These are phyloP conservation scores for Decorospora gaudefroyi DNA, from an alignment of 2,329 filamentous ascomycete species.

Conservation along the genomic window DNA sequence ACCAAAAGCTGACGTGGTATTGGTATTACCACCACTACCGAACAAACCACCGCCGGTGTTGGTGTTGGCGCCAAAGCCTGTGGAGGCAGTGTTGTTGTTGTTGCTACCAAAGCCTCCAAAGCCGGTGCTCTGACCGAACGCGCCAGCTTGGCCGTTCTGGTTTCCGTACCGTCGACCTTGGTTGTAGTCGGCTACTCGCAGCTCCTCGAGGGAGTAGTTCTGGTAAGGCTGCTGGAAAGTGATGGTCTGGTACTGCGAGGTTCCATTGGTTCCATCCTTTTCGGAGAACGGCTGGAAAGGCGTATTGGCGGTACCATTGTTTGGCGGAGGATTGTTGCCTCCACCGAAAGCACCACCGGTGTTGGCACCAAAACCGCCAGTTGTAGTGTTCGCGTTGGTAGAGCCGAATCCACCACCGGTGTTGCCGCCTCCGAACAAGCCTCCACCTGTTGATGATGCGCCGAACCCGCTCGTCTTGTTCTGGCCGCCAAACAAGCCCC, in stretches of 20 bases:
- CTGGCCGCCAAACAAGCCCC: constrained; percentile 41
- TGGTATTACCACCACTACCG: constrained; percentile 45
- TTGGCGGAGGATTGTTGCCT: constrained; percentile 27
- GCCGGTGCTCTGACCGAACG: constrained; percentile 71
- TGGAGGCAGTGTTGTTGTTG: constrained; percentile 44
- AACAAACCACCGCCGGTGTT: constrained; percentile 53
- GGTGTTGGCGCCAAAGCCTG: constrained; percentile 56
- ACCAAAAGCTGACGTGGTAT: constrained; percentile 42
- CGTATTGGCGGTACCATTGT: constrained; percentile 66
- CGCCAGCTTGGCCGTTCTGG: constrained; percentile 75
- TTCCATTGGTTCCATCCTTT: constrained; percentile 66
- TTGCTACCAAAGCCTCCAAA: constrained; percentile 55
- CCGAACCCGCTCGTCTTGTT: constrained; percentile 38
- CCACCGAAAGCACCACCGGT: constrained; percentile 41
- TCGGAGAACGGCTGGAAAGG: constrained; percentile 72
- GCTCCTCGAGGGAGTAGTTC: constrained; percentile 82
- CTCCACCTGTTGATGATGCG: constrained; percentile 29
- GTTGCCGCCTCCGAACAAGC: constrained; percentile 38
- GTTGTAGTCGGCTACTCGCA: constrained; percentile 77
- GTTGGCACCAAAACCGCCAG: constrained; percentile 32
- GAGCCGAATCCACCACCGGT: constrained; percentile 38
- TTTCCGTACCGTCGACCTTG: constrained; percentile 85
- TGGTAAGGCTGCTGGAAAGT: constrained; percentile 78
- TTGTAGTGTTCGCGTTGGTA: constrained; percentile 20
- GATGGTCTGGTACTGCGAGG: constrained; percentile 75